Conservation (phyloP, 352 stramenopile genomes). For the Globisporangium cederbergense region DNA sequence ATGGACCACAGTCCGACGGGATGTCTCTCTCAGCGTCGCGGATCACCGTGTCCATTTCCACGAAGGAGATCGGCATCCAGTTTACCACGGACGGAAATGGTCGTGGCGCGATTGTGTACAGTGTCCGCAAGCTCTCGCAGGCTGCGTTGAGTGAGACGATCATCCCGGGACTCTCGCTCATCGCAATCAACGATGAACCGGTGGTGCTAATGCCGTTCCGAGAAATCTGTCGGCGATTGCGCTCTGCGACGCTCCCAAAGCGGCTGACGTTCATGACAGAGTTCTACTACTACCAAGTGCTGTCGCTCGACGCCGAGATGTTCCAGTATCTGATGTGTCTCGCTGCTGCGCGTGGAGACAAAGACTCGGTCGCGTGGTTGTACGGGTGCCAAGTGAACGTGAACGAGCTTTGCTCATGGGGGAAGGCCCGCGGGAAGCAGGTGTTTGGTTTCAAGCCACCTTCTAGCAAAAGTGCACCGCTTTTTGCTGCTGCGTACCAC, state of each 20-base stretch:
- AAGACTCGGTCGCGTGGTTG: slow-evolving; percentile 63
- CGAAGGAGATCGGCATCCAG: slow-evolving; percentile 78
- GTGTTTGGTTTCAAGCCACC: slow-evolving; percentile 65
- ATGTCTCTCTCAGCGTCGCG: slow-evolving; percentile 52
- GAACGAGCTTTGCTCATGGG: slow-evolving; percentile 69
- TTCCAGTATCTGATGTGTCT: slow-evolving; percentile 77
- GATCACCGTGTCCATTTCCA: slow-evolving; percentile 77
- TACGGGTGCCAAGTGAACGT: slow-evolving; percentile 48
- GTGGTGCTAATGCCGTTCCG: slow-evolving; percentile 76
- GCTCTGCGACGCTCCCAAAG: slow-evolving; percentile 68
- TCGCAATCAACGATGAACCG: slow-evolving; percentile 81
- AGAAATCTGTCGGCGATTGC: slow-evolving; percentile 66
- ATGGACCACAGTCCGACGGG: slow-evolving; percentile 35
- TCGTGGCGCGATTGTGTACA: slow-evolving; percentile 72
- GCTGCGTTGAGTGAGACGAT: slow-evolving; percentile 70
- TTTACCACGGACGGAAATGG: slow-evolving; percentile 77
- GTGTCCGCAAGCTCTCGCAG: slow-evolving; percentile 76
- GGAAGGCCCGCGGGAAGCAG: slow-evolving; percentile 64
- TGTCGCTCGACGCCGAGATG: slow-evolving; percentile 74
- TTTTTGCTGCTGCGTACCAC: slow-evolving; percentile 61
- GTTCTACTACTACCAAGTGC: slow-evolving; percentile 83
- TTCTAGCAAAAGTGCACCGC: slow-evolving; percentile 43
- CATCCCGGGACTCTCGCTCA: slow-evolving; percentile 63
- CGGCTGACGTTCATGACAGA: slow-evolving; percentile 80
- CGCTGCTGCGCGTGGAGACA: slow-evolving; percentile 63